Evolutionary conservation across 768 basidiomycete species (phyloP).

Genomic region (Tulasnella sp.): DNA sequence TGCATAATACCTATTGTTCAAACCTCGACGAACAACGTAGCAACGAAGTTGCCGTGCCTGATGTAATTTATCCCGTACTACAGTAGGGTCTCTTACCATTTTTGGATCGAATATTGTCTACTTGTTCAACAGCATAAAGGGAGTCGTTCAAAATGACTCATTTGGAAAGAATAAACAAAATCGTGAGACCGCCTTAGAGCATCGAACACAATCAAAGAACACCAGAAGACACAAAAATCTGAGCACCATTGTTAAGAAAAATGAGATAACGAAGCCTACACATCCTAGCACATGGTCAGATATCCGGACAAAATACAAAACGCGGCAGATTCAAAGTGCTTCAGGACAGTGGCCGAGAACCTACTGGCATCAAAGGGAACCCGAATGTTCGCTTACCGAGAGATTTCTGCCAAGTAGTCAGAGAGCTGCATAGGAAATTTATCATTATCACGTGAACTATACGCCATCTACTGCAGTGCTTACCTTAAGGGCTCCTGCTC

Average conservation of each 20-base stretch:
- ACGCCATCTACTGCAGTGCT: slow-evolving; percentile 17
- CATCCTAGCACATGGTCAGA: neutral
- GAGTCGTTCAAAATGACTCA: too few species aligned
- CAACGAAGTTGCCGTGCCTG: too few species aligned
- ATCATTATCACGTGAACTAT: neutral
- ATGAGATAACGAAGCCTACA: too few species aligned
- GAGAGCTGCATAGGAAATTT: neutral
- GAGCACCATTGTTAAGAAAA: neutral
- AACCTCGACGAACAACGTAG: too few species aligned
- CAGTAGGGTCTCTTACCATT: too few species aligned
- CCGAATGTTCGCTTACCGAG: neutral
- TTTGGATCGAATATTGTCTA: too few species aligned
- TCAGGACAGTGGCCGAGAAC: neutral
- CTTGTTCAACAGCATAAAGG: too few species aligned
- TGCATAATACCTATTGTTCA: too few species aligned
- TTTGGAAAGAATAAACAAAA: too few species aligned
- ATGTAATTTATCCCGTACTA: too few species aligned
- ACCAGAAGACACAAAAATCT: neutral
- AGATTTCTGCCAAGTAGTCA: neutral
- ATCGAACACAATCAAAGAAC: neutral
- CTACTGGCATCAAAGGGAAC: neutral
- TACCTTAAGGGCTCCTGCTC: slow-evolving; percentile 74
- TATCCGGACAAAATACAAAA: neutral
- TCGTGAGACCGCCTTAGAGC: too few species aligned
- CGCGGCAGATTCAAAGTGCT: neutral